phyloP scores from a whole-genome alignment of 768 basidiomycete species.

The Nevesoporus exiguus region DNA sequence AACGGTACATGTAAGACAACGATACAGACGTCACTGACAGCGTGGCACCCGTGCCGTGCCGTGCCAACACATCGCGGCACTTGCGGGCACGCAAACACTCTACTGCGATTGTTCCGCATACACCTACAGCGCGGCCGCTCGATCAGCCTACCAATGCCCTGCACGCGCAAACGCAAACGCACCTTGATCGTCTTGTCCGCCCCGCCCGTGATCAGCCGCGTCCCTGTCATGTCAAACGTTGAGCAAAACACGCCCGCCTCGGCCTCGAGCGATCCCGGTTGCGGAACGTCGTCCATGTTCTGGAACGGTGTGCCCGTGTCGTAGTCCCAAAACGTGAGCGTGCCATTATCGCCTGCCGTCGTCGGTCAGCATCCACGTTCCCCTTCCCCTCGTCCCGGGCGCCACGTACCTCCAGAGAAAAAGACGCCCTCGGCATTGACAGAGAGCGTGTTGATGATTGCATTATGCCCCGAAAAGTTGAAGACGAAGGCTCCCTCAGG shows the following conservation, averaged over 20 bases:
- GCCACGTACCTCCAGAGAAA: slow-evolving; percentile 80
- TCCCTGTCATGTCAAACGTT: slow-evolving; percentile 94
- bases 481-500: slow-evolving; percentile 94
- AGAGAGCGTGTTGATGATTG: slow-evolving; percentile 93
- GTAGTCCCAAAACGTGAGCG: slow-evolving; percentile 92
- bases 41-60: background rate
- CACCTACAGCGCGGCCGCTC: slow-evolving; percentile 32
- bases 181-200: slow-evolving; percentile 99
- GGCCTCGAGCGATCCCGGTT: slow-evolving; percentile 96
- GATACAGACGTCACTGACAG: background rate
- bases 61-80: background rate
- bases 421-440: slow-evolving; percentile 96
- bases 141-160: background rate
- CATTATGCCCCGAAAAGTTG: slow-evolving; percentile 95
- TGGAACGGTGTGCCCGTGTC: slow-evolving; percentile 94
- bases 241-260: slow-evolving; percentile 97
- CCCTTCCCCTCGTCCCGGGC: background rate
- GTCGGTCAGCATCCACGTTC: background rate
- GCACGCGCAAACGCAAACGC: background rate
- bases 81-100: background rate
- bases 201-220: slow-evolving; percentile 89
- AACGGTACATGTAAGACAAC: background rate
- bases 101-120: slow-evolving; percentile 71
- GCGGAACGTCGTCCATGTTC: slow-evolving; percentile 88
- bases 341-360: slow-evolving; percentile 80